Evolutionary conservation across 108 stramenopile species (phyloP), one percentile per base, ranked within the genome.

Genomic region (Pseudonitzschia delicatissima): DNA sequence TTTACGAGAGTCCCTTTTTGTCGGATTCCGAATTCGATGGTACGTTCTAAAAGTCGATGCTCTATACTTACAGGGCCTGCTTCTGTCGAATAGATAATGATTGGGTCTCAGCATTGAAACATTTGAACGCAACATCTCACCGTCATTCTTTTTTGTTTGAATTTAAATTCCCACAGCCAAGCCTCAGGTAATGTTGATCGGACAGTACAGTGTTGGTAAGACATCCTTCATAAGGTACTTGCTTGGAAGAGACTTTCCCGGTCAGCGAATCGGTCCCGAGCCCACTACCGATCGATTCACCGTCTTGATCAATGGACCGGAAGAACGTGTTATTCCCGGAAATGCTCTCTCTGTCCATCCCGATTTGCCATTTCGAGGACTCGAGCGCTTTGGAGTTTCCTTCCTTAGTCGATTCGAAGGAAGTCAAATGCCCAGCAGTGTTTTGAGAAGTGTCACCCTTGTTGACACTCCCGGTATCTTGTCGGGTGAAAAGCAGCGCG

Each of bases 401-500:
- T 99, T 99, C 64, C 72, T 98, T 76, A 93, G 83, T 68, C 87
- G 98, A 25, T 96, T 99, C 44, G 97, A 98, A 80, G 99, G 95
- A 0, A 79, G 82, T 72, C 90, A 87, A 75, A 84, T 93, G 68
- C 87, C 85, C 17, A 87, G 83, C 52, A 86, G 72, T 62, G 90
- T 98, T 1, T 78, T 95, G 55, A 73, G 84, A 44, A 87, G 87
- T 62, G 84, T 99, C 40, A 97, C 97, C 23, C 76, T 99, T 15
- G 81, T 99, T 27, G 99, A 99, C 77, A 98, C 98, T 11, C 98
- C 98, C 2, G 98, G 98, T 45, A 95, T 99, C 59, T 88, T 99
- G 64, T 86, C 92, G 18, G 98, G 98, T 26, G 96, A 98, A 80
- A 99, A 99, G 78, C 98, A 99, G 72, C 72, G 96, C 11, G 77